Base-by-base conservation (phyloP, 1,139 yeast genomes). In the Meyerozyma sp. region DNA sequence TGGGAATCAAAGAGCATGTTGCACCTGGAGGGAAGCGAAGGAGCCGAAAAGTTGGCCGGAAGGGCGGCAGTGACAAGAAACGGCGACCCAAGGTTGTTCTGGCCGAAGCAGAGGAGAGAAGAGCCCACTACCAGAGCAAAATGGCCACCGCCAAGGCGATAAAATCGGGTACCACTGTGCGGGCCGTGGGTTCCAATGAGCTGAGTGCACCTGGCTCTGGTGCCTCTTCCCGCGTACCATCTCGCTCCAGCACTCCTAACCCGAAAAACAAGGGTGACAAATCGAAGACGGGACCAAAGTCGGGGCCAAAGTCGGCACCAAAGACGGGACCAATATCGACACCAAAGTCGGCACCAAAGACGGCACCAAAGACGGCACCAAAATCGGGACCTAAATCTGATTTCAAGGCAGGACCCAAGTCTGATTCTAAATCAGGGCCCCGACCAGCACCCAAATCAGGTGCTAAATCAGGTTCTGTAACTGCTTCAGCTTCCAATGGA, bases 1-100 rank as follows among this genome's bases (percentile, higher is more conserved):
- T 80, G 25, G 82, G 82, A 1, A 68, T 79, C 32, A 75, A 71
- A 48, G 83, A 78, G 47, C 55, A 59, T 35, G 55, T 58, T 8
- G 58, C 65, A 5, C 45, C 53, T 27, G 52, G 59, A 8, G 54
- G 51, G 36, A 52, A 48, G 40, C 55, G 60, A 2, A 49, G 57
- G 32, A 51, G 49, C n/a, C 46, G 62, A 37, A 62, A 57, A 40
- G 51, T 54, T 14, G 65, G 65, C 1, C 53, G 62, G 21, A 59
- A 57, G 42, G 62, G 65, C 9, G 67, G 70, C 10, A 54, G 49
- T n/a, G 40, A 14, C 18, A 46, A 51, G 47, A 46, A 42, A 47
- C 44, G 49, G 53, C 52, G 42, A 30, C 62, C 65, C 42, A 59
- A 58, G 53, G 55, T 46, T 52, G 61, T 39, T 52, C 66, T 54